Conservation (phyloP, 1,284 basidiomycete species). For the Mixia osmundae region DNA sequence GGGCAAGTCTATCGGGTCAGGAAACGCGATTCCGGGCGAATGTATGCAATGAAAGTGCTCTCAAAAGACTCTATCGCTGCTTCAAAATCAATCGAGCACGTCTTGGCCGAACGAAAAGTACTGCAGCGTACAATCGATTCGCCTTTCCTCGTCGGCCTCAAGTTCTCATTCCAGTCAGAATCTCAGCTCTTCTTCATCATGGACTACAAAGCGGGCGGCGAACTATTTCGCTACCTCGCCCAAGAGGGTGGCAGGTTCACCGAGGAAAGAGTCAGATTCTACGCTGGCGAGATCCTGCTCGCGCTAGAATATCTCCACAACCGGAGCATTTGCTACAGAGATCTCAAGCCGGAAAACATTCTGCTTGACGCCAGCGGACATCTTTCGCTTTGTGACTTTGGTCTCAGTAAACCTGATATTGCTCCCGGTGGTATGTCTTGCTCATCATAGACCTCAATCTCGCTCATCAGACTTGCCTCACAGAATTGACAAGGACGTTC, state of each 20-base stretch:
- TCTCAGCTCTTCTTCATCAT: conserved; percentile 23
- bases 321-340: conserved; percentile 28
- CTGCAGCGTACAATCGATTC: conserved; percentile 23
- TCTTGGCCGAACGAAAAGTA: conserved; percentile 24
- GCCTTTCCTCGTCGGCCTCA: conserved; percentile 25
- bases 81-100: conserved; percentile 22
- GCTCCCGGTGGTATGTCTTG: too few relatives aligned
- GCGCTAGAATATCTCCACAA: conserved; percentile 28
- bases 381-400: conserved; percentile 1
- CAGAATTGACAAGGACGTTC: conserved; percentile 16
- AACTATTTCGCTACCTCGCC: conserved; percentile 23
- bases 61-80: conserved; percentile 22
- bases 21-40: too few relatives aligned
- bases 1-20: too few relatives aligned
- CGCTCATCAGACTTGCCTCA: too few relatives aligned
- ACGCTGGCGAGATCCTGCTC: conserved; percentile 28
- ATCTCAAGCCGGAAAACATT: conserved; percentile 31
- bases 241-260: conserved; percentile 16
- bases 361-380: conserved; percentile 21
- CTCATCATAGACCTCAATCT: too few relatives aligned
- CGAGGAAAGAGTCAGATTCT: conserved; percentile 29
- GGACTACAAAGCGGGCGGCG: conserved; percentile 26
- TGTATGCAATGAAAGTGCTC: conserved; percentile 25
- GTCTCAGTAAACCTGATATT: too few relatives aligned
- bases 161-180: conserved; percentile 23